Conservation (phyloP, 768 basidiomycete species). For the Fibroporia radiculosa region DNA sequence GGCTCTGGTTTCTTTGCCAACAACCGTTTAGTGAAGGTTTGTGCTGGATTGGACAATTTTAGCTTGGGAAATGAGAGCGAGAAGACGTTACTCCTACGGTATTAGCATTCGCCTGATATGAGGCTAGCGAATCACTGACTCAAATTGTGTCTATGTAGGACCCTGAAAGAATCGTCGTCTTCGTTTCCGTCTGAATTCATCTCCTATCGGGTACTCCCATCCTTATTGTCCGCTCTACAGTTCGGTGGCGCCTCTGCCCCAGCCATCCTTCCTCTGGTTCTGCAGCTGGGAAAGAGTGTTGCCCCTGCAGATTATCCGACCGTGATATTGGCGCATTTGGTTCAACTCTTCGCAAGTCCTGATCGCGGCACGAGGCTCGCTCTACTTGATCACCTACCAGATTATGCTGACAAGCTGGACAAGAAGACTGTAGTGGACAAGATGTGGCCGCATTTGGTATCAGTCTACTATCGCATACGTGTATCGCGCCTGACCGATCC, state of each 20-base stretch:
- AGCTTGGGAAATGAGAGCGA: constrained; percentile 75
- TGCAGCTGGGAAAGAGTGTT: constrained; percentile 70
- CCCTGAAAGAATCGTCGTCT: constrained; percentile 68
- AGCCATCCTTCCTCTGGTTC: constrained; percentile 73
- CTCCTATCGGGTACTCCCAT: constrained; percentile 80
- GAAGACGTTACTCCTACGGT: constrained; percentile 67
- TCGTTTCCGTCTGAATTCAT: constrained; percentile 85
- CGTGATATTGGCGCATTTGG: constrained; percentile 66
- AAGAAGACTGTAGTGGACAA: constrained; percentile 79
- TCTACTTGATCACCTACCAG: constrained; percentile 74
- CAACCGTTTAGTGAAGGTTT: constrained; percentile 81
- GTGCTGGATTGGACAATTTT: constrained; percentile 81
- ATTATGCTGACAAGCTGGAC: constrained; percentile 84
- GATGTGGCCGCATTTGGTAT: constrained; percentile 90
- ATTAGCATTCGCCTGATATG: constrained; percentile 8
- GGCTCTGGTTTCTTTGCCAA: constrained; percentile 70
- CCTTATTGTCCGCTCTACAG: constrained; percentile 70
- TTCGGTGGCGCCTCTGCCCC: constrained; percentile 68
- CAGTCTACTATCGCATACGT: too few species aligned
- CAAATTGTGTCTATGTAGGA: constrained; percentile 32
- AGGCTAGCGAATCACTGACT: not conserved
- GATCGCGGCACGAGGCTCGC: constrained; percentile 95
- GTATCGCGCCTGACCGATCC: not conserved
- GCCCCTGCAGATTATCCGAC: constrained; percentile 63
- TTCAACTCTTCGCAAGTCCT: constrained; percentile 80